phyloP scores from a whole-genome alignment of 331 rosid species.

The Ulmus americana region DNA sequence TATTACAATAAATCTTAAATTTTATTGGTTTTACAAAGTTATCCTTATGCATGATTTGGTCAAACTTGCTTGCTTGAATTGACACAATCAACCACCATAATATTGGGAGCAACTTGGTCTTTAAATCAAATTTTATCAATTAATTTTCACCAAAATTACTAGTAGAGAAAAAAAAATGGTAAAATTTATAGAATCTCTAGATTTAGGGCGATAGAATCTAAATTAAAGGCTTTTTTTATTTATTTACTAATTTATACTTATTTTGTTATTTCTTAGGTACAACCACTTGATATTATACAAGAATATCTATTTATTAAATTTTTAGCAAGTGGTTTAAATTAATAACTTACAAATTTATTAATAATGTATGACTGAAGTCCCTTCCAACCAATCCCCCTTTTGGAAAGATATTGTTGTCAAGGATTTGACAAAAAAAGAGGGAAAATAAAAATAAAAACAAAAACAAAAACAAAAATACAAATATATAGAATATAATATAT shows the following conservation, averaged over 20 bases:
- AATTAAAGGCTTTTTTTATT: not conserved
- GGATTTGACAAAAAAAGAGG: not conserved
- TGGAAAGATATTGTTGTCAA: not conserved
- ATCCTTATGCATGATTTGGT: no score
- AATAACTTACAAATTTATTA: not conserved
- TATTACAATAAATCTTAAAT: no score
- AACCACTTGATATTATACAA: not conserved
- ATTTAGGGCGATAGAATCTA: not conserved
- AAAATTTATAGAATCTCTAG: not conserved
- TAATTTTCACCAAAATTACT: not conserved
- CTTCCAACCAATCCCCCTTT: constrained; percentile 7
- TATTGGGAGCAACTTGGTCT: not conserved
- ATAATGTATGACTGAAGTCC: not conserved
- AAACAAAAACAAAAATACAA: not conserved
- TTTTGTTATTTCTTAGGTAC: not conserved
- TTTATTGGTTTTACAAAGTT: no score
- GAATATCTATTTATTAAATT: not conserved
- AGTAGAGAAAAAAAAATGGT: not conserved
- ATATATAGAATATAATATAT: not conserved
- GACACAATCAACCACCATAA: not conserved
- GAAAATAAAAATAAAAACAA: not conserved
- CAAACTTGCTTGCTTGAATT: no score
- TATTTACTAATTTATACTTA: not conserved
- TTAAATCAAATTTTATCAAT: not conserved
- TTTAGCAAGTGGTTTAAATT: not conserved